phyloP scores from a whole-genome alignment of 176 grass and related monocot genomes.

The Canna indica region DNA sequence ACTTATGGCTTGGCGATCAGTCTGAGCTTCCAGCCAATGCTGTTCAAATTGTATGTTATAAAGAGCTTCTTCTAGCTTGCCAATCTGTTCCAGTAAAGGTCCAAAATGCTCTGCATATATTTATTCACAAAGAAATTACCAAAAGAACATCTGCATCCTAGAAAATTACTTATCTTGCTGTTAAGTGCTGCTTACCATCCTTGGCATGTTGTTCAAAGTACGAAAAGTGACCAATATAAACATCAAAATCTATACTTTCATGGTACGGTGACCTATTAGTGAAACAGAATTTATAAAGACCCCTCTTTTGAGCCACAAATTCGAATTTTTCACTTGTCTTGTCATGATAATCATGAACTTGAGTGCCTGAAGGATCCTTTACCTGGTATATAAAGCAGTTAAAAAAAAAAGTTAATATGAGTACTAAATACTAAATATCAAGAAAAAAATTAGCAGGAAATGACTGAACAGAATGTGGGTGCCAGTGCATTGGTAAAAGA shows the following conservation, averaged over 20 bases:
- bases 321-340: slow-evolving; percentile 90
- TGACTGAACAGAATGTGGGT: not conserved
- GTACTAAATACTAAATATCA: not conserved
- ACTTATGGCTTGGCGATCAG: slow-evolving; percentile 87
- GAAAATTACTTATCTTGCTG: not conserved
- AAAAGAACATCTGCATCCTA: not conserved
- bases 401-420: not conserved
- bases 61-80: slow-evolving; percentile 76
- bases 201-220: slow-evolving; percentile 82
- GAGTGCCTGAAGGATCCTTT: slow-evolving; percentile 51
- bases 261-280: slow-evolving; percentile 80
- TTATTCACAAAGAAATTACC: slow-evolving; percentile 13
- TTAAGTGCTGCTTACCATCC: slow-evolving; percentile 43
- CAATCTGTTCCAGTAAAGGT: slow-evolving; percentile 81
- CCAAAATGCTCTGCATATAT: slow-evolving; percentile 69
- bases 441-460: not conserved
- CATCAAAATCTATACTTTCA: slow-evolving; percentile 90
- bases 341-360: slow-evolving; percentile 64
- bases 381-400: slow-evolving; percentile 32
- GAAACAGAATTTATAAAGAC: slow-evolving; percentile 81
- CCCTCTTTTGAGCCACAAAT: slow-evolving; percentile 68
- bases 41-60: slow-evolving; percentile 96
- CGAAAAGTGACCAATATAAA: slow-evolving; percentile 63
- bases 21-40: slow-evolving; percentile 87
- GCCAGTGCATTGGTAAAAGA: not conserved